Percentiles rank a stretch among this genome's conserved stretches.
Evolutionary conservation across 257 asterid species (phyloP).

Genomic region (Paulownia fortunei): DNA sequence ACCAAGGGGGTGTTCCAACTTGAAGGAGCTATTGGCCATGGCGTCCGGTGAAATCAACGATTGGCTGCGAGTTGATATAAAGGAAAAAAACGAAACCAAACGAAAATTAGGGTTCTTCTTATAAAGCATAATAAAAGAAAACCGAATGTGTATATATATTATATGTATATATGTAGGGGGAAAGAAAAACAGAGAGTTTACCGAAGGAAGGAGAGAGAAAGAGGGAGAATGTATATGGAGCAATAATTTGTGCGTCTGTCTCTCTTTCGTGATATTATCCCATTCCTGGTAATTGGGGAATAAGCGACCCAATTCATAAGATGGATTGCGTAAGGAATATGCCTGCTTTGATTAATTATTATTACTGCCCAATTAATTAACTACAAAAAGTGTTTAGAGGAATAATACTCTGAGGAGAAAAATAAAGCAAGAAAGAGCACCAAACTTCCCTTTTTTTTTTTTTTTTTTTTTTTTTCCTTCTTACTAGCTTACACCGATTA

Average conservation of each 20-base stretch:
- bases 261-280: background rate
- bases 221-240: background rate
- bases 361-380: no score
- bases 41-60: constrained; percentile 36
- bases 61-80: constrained; percentile 25
- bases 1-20: constrained; percentile 83
- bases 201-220: constrained; percentile 11
- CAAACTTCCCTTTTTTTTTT: no score
- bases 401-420: no score
- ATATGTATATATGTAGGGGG: background rate
- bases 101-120: constrained; percentile 19
- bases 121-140: background rate
- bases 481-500: no score
- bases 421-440: no score
- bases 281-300: no score
- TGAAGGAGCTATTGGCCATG: constrained; percentile 75
- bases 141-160: background rate
- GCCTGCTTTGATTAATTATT: no score
- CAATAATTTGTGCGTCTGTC: background rate
- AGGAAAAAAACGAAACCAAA: background rate
- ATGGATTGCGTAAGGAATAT: constrained; percentile 15
- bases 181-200: constrained; percentile 17
- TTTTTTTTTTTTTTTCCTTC: no score
- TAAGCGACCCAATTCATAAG: no score
- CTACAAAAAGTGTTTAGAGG: no score